Conservation (phyloP, 441 rosid species). For the Populus hybrid region DNA sequence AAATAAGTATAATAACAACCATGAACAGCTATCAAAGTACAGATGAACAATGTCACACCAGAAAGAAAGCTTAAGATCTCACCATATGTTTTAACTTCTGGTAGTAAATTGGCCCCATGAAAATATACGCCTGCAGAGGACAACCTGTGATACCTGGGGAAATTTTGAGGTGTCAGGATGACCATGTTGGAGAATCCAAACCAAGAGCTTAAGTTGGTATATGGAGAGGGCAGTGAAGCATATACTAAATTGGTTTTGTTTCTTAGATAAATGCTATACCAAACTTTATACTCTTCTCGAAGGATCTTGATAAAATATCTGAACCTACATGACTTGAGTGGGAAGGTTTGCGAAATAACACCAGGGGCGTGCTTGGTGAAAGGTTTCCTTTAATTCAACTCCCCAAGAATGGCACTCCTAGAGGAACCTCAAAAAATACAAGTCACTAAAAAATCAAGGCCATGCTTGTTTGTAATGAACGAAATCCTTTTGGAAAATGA, state of each 20-base stretch:
- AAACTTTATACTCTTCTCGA: no score
- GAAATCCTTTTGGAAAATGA: no score
- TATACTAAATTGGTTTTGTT: background rate
- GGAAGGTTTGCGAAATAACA: no score
- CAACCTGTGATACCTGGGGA: constrained; percentile 81
- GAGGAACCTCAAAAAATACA: no score
- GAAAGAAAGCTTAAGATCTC: constrained; percentile 25
- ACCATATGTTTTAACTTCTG: constrained; percentile 99
- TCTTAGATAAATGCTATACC: background rate
- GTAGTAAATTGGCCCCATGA: constrained; percentile 99
- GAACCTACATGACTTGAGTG: background rate
- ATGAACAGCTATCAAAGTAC: background rate
- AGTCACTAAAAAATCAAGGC: no score
- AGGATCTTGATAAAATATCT: background rate
- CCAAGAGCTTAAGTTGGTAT: background rate
- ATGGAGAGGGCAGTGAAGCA: background rate
- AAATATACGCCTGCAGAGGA: constrained; percentile 87
- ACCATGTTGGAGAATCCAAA: background rate
- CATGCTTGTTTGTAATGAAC: no score
- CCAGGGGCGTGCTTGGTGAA: no score
- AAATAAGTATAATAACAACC: background rate
- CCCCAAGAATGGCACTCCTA: no score
- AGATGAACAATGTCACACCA: background rate
- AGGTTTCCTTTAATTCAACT: no score
- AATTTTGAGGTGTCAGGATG: constrained; percentile 25